phyloP scores from a whole-genome alignment of 306 rosid genomes.

The Inga oerstediana region DNA sequence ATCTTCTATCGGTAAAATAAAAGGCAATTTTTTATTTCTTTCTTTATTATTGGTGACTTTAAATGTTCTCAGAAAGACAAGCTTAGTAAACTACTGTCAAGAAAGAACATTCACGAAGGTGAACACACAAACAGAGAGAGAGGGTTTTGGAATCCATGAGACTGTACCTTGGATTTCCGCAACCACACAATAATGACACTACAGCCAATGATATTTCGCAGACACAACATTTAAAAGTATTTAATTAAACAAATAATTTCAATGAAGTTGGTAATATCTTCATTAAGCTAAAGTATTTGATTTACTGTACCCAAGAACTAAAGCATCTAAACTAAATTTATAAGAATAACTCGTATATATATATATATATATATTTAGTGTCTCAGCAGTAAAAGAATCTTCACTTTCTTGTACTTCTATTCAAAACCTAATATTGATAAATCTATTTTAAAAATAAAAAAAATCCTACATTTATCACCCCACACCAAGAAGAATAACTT shows the following conservation, averaged over 20 bases:
- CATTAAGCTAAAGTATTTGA: not conserved
- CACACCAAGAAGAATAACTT: not conserved
- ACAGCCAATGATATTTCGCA: conserved; percentile 3
- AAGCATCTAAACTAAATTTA: not conserved
- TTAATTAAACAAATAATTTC: conserved; percentile 10
- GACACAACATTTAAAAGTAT: not conserved
- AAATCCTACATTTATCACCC: not conserved
- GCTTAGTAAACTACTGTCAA: not conserved
- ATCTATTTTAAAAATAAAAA: not conserved
- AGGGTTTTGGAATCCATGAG: not conserved
- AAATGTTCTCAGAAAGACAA: conserved; percentile 23
- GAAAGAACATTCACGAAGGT: not conserved
- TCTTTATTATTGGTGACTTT: not conserved
- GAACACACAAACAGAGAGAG: not conserved
- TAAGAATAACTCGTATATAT: not conserved
- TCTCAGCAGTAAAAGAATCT: not conserved
- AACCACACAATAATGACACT: conserved; percentile 8
- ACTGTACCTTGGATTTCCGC: conserved; percentile 22
- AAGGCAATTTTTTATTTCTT: not conserved
- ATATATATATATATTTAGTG: not conserved
- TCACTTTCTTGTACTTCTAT: not conserved
- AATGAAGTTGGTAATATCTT: conserved; percentile 22
- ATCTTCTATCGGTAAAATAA: not conserved
- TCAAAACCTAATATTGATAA: not conserved
- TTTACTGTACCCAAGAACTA: not conserved